A percentile compares a stretch with the other conserved stretches of the same genome.
These are phyloP conservation scores for Echinochloa phyllopogon DNA, from an alignment of 176 grass and related monocot genomes.

Conservation along the genomic window DNA sequence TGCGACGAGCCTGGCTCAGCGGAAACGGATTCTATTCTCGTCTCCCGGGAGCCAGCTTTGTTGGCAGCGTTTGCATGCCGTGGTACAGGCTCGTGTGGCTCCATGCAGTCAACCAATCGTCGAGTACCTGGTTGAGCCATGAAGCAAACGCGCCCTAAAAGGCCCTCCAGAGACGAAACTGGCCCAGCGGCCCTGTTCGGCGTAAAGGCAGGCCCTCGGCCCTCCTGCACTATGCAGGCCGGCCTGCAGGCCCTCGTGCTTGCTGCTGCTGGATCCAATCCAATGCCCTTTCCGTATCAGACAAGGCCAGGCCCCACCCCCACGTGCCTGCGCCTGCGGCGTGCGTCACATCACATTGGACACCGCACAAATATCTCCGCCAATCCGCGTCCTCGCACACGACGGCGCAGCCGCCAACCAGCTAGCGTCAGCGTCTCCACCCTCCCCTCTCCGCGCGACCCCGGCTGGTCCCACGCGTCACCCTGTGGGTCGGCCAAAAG, in stretches of 20 bases:
- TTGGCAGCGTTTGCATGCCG: too few species aligned
- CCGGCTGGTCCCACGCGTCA: background rate
- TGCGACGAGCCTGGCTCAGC: too few species aligned
- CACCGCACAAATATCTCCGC: background rate
- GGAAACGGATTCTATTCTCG: too few species aligned
- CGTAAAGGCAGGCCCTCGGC: too few species aligned
- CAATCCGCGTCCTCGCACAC: background rate
- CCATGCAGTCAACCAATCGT: too few species aligned
- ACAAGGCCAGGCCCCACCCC: background rate
- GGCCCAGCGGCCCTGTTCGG: too few species aligned
- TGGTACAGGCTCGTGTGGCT: too few species aligned
- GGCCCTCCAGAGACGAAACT: too few species aligned
- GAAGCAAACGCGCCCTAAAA: too few species aligned
- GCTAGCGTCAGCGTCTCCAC: background rate
- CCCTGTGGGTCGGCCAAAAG: conserved; percentile 14
- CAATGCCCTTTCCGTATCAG: background rate
- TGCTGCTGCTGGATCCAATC: background rate
- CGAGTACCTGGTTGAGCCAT: too few species aligned
- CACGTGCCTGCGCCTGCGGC: background rate
- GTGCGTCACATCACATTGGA: background rate
- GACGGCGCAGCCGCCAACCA: conserved; percentile 5
- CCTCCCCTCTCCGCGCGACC: background rate
- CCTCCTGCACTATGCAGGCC: background rate
- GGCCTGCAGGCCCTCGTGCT: background rate
- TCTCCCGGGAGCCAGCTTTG: too few species aligned